Evolutionary conservation across 345 rosid genomes (phyloP), one percentile per base, ranked within the genome.

Genomic region (Combretum micranthum): DNA sequence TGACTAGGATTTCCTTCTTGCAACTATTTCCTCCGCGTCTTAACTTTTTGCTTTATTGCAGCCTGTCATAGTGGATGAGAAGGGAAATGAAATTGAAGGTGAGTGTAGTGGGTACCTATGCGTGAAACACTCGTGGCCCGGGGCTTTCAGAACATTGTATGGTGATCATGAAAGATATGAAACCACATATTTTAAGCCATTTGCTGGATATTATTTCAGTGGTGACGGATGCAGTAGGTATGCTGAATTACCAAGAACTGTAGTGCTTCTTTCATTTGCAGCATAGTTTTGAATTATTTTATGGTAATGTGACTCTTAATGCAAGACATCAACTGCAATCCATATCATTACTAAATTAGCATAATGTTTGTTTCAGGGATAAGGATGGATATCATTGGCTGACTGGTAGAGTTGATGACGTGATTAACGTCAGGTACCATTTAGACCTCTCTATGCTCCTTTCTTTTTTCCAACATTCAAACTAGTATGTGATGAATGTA

Each of bases 161-260:
- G 96, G 98, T 52, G 98, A 92, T 70, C 98, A 92, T 75, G 98
- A 92, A 60, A 82, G 98, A 86, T 92, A 92, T 3, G 97, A 92
- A 69, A 89, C 98, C 39, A 81, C 98, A 0, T 92, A 92, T 80
- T 92, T 92, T 60, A 89, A 83, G 83, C 97, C 97, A 55, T 88
- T 92, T 64, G 73, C 91, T 22, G 98, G 98, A 48, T 92, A 83
- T 72, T 92, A 89, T 72, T 92, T 89, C 73, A 78, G 76, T 52
- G 98, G 98, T 61, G 98, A 92, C 64, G 98, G 98, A 64, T 92
- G 98, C 77, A 73, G 83, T 79, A 83, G 98, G 98, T 79, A 59
- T 55, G 63, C 57, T 66, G 22, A 23, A 61, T 10, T n/a, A 15
- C n/a, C 45, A 16, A 14, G 43, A n/a, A 53, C 22, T 14, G n/a